Evolutionary conservation across 148 eudicot species (phyloP).

Genomic region (Pouteria glomerata): DNA sequence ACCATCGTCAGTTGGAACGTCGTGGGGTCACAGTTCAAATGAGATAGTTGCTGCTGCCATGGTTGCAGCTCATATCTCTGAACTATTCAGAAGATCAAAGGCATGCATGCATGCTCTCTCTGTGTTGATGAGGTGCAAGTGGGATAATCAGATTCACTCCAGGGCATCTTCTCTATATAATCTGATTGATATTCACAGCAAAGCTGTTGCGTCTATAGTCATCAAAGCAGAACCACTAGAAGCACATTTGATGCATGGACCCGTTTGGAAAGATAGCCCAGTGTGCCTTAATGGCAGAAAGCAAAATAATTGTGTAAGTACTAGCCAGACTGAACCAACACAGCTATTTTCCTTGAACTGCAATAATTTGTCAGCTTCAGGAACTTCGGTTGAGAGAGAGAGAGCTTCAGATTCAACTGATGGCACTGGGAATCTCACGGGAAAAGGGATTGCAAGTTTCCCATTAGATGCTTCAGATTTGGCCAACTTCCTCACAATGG

Average conservation of each 20-base stretch:
- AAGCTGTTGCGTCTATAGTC: constrained; percentile 93
- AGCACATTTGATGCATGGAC: constrained; percentile 68
- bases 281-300: constrained; percentile 40
- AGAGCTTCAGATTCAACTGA: constrained; percentile 28
- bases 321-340: no score
- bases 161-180: constrained; percentile 85
- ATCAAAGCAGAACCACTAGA: constrained; percentile 87
- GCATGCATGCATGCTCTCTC: constrained; percentile 96
- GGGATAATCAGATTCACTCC: constrained; percentile 81
- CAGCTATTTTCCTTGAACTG: constrained; percentile 32
- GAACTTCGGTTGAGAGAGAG: constrained; percentile 33
- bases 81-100: constrained; percentile 77
- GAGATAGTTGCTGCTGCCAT: constrained; percentile 99
- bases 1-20: constrained; percentile 88
- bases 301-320: constrained; percentile 21
- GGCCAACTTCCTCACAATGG: constrained; percentile 93
- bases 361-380: constrained; percentile 33
- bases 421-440: constrained; percentile 30
- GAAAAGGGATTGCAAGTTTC: constrained; percentile 59
- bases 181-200: constrained; percentile 86
- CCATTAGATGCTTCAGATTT: constrained; percentile 88
- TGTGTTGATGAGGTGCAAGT: constrained; percentile 74
- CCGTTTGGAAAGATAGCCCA: constrained; percentile 40
- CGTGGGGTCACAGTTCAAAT: constrained; percentile 95
- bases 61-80: constrained; percentile 99